Evolutionary conservation across 2,329 filamentous ascomycete genomes (phyloP).

Genomic region (Metarhizium rileyi): DNA sequence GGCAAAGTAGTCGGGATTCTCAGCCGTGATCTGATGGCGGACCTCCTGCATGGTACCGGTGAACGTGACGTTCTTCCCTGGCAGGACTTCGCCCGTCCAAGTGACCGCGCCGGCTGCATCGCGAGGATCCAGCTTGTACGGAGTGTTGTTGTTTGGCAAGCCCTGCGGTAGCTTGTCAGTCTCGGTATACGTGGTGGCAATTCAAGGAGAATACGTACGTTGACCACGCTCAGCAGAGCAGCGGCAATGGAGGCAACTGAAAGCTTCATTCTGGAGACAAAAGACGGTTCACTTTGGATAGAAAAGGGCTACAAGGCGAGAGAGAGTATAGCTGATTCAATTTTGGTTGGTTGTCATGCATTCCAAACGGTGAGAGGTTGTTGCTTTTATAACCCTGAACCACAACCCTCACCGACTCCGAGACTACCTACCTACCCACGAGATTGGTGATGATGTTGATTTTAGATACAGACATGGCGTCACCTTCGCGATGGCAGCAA

Average conservation of each 20-base stretch:
- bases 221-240: background rate
- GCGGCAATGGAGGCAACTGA: background rate
- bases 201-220: background rate
- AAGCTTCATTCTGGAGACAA: background rate
- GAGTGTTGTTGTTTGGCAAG: background rate
- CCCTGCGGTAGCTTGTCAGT: background rate
- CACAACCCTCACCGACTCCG: no score
- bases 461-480: no score
- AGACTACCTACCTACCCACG: no score
- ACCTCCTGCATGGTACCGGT: background rate
- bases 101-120: background rate
- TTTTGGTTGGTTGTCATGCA: no score
- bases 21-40: background rate
- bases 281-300: no score
- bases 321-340: no score
- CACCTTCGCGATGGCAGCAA: no score
- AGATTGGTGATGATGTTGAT: no score
- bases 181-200: background rate
- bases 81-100: constrained; percentile 2
- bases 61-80: background rate
- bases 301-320: no score
- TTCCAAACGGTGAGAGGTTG: no score
- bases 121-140: background rate
- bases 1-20: background rate
- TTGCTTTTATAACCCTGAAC: no score